Evolutionary conservation across 2,329 filamentous ascomycete species (phyloP), one percentile per base, ranked within the genome.

Genomic region (Alternaria sp.): DNA sequence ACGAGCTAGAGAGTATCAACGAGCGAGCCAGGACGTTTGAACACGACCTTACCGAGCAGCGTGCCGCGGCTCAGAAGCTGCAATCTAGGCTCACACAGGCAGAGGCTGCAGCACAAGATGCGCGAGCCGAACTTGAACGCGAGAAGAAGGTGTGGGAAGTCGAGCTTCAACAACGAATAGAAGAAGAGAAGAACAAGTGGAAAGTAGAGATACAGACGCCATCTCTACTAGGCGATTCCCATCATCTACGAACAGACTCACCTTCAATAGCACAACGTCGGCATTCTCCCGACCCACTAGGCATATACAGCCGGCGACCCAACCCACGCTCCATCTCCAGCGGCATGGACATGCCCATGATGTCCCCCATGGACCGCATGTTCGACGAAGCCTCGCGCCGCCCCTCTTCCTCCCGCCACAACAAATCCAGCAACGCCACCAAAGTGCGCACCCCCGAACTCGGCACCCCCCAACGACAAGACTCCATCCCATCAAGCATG

Each of bases 1-100:
- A 97, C 69, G 93, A 98, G 69, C 81, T 97, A 6, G 93, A 97
- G 73, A 86, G 87, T 55, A 83, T 88, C 66, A 87, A 84, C 71
- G 89, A 85, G 40, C 87, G 88, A 58, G 83, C 91, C n/a, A 85
- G 87, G n/a, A 84, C 82, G 15, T 84, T 90, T 8, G 87, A 91
- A 61, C 85, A 88, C 64, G 90, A 93, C 61, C 81, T 92, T 3
- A 83, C 86, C 13, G 82, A 86, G 21, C 87, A 88, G 58, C 87
- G 87, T 57, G 82, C 85, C 4, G 85, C 89, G 65, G 79, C 91
- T 25, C 86, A 89, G 49, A 81, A 85, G 15, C 81, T 96, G 4
- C 88, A 89, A 66, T 86, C 86, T 62, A 86, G 87, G n/a, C 85
- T 89, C 21, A 86, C 90, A 68, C 86, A 90, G 65, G 84, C 85